A percentile compares a stretch with the other conserved stretches of the same genome.
phyloP scores from a whole-genome alignment of 2,329 filamentous ascomycete species.

The Beauveria australis region DNA sequence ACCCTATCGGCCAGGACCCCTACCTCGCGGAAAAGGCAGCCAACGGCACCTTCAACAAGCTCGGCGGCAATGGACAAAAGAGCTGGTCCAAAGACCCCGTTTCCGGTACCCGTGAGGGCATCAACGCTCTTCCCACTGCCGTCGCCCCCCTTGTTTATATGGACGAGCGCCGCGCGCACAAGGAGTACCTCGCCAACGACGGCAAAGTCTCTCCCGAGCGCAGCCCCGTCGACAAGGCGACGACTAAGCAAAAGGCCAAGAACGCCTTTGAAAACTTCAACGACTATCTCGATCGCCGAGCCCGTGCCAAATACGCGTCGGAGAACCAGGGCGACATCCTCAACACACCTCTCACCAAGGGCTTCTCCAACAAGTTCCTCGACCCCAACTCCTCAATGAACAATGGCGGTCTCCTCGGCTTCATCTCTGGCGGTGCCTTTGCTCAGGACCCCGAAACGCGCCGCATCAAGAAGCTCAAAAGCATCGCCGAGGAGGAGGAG shows the following conservation, averaged over 20 bases:
- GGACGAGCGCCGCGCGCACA: constrained; percentile 10
- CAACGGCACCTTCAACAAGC: not conserved
- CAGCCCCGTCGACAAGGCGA: not conserved
- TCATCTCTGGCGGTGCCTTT: constrained; percentile 11
- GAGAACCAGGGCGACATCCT: constrained; percentile 13
- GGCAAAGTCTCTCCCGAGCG: constrained; percentile 2
- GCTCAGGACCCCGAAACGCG: constrained; percentile 10
- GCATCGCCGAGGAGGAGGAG: constrained; percentile 9
- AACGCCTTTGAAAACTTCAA: constrained; percentile 12
- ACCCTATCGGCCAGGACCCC: constrained; percentile 9
- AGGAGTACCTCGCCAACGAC: constrained; percentile 6
- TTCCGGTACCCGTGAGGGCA: constrained; percentile 9
- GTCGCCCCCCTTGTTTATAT: constrained; percentile 12
- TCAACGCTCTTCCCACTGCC: constrained; percentile 5
- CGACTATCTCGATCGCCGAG: constrained; percentile 12
- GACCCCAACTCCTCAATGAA: constrained; percentile 19
- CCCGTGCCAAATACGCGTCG: constrained; percentile 10
- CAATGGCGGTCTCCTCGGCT: constrained; percentile 11
- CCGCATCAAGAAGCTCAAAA: constrained; percentile 5
- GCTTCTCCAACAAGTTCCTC: constrained; percentile 22
- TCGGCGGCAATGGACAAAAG: constrained; percentile 4
- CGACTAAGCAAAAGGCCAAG: constrained; percentile 10
- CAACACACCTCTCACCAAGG: constrained; percentile 10
- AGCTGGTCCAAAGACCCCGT: constrained; percentile 8
- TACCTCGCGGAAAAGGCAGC: not conserved